phyloP scores from a whole-genome alignment of 2,329 filamentous ascomycete genomes.

The Exophiala sp. region DNA sequence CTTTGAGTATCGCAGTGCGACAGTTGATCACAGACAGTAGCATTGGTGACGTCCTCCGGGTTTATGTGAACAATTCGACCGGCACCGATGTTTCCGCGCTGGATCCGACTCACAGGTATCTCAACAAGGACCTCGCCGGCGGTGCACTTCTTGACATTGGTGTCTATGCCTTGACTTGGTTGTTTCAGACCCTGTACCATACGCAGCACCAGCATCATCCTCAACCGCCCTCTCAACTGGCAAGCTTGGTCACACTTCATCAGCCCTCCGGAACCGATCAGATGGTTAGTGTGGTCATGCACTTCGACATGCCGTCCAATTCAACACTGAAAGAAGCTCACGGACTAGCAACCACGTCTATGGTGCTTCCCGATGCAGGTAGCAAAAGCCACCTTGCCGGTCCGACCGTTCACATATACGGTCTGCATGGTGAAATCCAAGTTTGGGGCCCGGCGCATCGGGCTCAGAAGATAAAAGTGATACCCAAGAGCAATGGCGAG shows the following conservation, averaged over 20 bases:
- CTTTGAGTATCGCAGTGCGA: constrained; percentile 44
- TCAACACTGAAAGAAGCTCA: neutral
- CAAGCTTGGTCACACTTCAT: neutral
- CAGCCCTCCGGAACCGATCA: neutral
- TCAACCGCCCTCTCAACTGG: too few relatives aligned
- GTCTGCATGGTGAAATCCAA: neutral
- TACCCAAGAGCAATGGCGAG: neutral
- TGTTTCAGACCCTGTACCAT: constrained; percentile 52
- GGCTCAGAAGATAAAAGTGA: neutral
- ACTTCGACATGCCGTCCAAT: too few relatives aligned
- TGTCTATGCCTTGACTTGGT: constrained; percentile 83
- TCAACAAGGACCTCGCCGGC: constrained; percentile 77
- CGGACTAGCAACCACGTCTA: neutral
- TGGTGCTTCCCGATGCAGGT: neutral
- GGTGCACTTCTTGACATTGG: constrained; percentile 79
- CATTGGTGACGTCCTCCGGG: constrained; percentile 55
- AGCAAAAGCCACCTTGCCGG: neutral
- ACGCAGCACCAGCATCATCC: neutral
- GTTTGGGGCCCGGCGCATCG: neutral
- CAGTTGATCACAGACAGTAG: constrained; percentile 54
- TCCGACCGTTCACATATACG: neutral
- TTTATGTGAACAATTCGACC: constrained; percentile 49
- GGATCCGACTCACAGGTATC: constrained; percentile 60
- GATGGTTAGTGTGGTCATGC: too few relatives aligned
- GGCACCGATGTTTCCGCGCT: constrained; percentile 3